Percentiles rank a stretch among this genome's conserved stretches.
Evolutionary conservation across 2,329 filamentous ascomycete genomes (phyloP).

Genomic region (Cryphonectria radicalis): DNA sequence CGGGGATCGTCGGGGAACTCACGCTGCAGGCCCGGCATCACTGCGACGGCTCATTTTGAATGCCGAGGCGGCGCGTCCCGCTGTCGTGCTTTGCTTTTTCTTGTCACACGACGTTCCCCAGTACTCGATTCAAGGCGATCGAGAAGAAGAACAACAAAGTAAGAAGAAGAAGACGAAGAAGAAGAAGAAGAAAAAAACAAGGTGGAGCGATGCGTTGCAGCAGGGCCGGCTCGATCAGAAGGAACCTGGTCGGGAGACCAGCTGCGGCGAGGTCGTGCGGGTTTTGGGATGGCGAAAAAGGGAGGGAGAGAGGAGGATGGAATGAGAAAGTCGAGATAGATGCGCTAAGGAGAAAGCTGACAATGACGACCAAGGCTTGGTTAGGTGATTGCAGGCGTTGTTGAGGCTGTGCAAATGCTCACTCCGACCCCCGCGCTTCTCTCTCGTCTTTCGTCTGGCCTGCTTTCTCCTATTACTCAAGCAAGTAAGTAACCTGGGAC

Average conservation of each 20-base stretch:
- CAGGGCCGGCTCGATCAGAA: constrained; percentile 11
- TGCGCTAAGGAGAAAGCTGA: constrained; percentile 21
- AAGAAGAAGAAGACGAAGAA: no score
- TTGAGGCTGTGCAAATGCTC: constrained; percentile 29
- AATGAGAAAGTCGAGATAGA: not conserved
- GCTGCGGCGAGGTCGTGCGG: constrained; percentile 3
- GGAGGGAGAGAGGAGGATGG: not conserved
- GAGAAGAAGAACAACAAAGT: not conserved
- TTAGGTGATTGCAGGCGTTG: constrained; percentile 25
- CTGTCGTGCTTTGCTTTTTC: constrained; percentile 30
- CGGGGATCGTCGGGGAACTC: constrained; percentile 43
- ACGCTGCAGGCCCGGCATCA: constrained; percentile 67
- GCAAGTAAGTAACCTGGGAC: constrained; percentile 8
- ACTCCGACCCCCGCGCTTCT: constrained; percentile 25
- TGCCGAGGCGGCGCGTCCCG: constrained; percentile 34
- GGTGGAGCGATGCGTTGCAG: constrained; percentile 7
- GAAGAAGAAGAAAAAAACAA: not conserved
- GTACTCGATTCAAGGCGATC: not conserved
- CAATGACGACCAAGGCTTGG: constrained; percentile 25
- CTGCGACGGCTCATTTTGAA: constrained; percentile 54
- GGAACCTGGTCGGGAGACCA: not conserved
- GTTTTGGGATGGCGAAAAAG: constrained; percentile 6
- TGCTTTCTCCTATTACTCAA: not conserved
- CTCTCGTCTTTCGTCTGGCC: not conserved
- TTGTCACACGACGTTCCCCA: constrained; percentile 23